These are phyloP conservation scores for Garcia nutans DNA, from an alignment of 345 rosid species.

Conservation along the genomic window DNA sequence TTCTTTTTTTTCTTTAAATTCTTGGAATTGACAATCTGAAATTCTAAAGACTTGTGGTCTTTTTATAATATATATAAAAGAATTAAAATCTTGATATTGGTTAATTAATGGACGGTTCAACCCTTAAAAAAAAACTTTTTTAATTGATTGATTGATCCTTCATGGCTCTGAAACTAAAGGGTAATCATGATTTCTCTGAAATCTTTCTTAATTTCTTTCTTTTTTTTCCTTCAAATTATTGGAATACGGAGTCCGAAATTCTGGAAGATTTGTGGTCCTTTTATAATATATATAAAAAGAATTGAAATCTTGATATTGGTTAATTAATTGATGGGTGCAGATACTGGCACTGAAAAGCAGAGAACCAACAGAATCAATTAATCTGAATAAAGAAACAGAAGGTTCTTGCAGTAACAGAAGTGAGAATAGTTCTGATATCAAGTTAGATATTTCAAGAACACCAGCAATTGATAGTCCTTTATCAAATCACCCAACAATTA, in stretches of 20 bases:
- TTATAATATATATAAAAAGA: no score
- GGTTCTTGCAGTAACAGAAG: slow-evolving; percentile 94
- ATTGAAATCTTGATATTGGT: slow-evolving; percentile 16
- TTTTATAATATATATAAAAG: no score
- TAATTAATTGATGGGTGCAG: slow-evolving; percentile 38
- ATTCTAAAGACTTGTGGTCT: no score
- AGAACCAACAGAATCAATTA: slow-evolving; percentile 83
- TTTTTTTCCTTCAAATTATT: neutral
- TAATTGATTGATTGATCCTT: slow-evolving; percentile 17
- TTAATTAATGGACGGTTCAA: no score
- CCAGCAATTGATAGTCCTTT: slow-evolving; percentile 74
- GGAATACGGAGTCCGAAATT: neutral
- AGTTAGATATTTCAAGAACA: slow-evolving; percentile 71
- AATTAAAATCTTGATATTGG: slow-evolving; percentile 17
- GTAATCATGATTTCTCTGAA: neutral
- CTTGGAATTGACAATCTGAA: neutral
- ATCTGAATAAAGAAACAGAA: slow-evolving; percentile 92
- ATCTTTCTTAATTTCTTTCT: no score
- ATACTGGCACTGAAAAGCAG: slow-evolving; percentile 77
- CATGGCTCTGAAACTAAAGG: slow-evolving; percentile 4
- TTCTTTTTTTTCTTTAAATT: neutral
- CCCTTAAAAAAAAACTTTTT: neutral
- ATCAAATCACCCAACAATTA: slow-evolving; percentile 38
- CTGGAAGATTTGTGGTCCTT: no score
- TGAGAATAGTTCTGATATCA: slow-evolving; percentile 84